Percentiles rank a stretch among this genome's conserved stretches.
phyloP scores from a whole-genome alignment of 1,139 yeast genomes.

The Kodamaea fungicola region DNA sequence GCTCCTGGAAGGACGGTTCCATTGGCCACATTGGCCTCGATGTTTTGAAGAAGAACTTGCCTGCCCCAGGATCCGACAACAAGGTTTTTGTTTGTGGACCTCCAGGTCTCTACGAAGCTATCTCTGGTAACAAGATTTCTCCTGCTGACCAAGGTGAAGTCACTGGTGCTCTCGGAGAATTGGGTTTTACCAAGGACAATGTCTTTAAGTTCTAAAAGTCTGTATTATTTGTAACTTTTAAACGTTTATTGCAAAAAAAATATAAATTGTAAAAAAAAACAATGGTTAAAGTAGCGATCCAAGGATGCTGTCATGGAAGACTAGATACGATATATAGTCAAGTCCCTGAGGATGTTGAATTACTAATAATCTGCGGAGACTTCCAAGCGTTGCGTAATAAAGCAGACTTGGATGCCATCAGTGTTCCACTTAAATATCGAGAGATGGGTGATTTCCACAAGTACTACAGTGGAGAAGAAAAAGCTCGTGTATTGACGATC shows the following conservation, averaged over 20 bases:
- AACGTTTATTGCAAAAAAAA: background rate
- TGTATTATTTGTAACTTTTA: background rate
- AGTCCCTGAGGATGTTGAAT: conserved; percentile 42
- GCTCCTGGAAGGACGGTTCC: conserved; percentile 42
- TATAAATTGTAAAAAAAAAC: background rate
- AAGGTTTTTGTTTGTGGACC: conserved; percentile 78
- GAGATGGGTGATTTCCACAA: conserved; percentile 73
- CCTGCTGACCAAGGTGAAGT: conserved; percentile 96
- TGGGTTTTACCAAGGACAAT: conserved; percentile 83
- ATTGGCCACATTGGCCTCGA: conserved; percentile 42
- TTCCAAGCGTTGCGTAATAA: conserved; percentile 65
- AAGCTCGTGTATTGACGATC: conserved; percentile 74
- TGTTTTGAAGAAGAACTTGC: conserved; percentile 50
- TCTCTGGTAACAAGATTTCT: conserved; percentile 78
- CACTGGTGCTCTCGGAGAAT: conserved; percentile 79
- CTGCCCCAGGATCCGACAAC: conserved; percentile 70
- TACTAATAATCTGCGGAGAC: conserved; percentile 86
- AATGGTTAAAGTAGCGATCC: conserved; percentile 54
- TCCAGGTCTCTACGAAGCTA: conserved; percentile 24
- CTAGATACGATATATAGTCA: conserved; percentile 55
- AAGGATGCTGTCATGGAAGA: conserved; percentile 95
- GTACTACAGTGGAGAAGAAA: conserved; percentile 58
- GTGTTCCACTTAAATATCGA: conserved; percentile 54
- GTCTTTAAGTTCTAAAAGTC: conserved; percentile 75
- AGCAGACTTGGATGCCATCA: conserved; percentile 64